Percentiles rank a stretch among this genome's conserved stretches.
These are phyloP conservation scores for Colletotrichum orbiculare DNA, from an alignment of 2,329 filamentous ascomycete genomes.

Conservation along the genomic window DNA sequence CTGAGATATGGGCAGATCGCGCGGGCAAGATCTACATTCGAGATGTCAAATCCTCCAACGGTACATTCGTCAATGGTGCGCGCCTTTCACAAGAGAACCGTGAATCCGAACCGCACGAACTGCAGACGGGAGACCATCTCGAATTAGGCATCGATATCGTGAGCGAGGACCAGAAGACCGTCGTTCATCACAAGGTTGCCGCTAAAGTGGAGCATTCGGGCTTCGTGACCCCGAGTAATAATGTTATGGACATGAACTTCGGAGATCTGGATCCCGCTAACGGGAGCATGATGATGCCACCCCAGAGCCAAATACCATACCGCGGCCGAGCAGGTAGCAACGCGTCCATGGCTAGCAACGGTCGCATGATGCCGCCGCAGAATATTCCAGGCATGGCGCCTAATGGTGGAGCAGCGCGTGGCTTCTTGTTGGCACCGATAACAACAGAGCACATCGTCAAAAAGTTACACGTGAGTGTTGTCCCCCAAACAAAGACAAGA, in stretches of 20 bases:
- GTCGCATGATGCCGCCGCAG: conserved; percentile 67
- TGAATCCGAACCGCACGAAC: conserved; percentile 94
- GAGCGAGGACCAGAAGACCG: conserved; percentile 97
- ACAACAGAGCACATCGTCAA: conserved; percentile 97
- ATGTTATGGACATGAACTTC: conserved; percentile 89
- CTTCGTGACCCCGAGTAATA: conserved; percentile 78
- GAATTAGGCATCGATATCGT: conserved; percentile 99
- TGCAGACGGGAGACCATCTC: conserved; percentile 90
- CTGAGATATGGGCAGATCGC: conserved; percentile 89
- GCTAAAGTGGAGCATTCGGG: conserved; percentile 97
- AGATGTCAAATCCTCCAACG: conserved; percentile 98
- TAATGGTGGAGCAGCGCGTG: conserved; percentile 67
- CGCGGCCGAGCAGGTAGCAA: conserved; percentile 78
- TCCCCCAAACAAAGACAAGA: neutral
- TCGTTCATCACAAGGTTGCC: conserved; percentile 98
- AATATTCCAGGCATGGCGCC: conserved; percentile 60
- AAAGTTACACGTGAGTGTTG: conserved; percentile 75
- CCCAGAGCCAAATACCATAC: conserved; percentile 75
- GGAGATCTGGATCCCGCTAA: conserved; percentile 89
- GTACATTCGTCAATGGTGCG: conserved; percentile 95
- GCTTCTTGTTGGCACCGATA: conserved; percentile 85
- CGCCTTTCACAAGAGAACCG: conserved; percentile 93
- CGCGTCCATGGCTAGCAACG: conserved; percentile 70
- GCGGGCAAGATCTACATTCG: conserved; percentile 95
- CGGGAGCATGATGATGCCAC: conserved; percentile 76